These are phyloP conservation scores for Lachancea sp. DNA, from an alignment of 805 yeast genomes.

Conservation along the genomic window DNA sequence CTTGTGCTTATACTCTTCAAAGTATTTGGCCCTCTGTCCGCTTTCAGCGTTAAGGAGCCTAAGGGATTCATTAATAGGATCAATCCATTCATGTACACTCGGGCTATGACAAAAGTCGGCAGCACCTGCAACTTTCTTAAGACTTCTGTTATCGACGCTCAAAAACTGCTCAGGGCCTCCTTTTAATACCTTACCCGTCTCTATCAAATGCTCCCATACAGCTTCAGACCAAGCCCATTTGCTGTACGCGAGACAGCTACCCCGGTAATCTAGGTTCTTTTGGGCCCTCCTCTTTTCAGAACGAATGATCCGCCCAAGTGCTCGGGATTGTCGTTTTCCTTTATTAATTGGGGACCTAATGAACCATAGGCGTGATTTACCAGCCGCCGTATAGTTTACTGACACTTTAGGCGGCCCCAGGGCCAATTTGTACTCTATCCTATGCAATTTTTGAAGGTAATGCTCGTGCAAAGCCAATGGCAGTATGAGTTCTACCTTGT, in stretches of 20 bases:
- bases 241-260: conserved; percentile 13
- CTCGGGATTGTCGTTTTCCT: conserved; percentile 23
- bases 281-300: conserved; percentile 21
- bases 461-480: conserved; percentile 28
- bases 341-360: conserved; percentile 28
- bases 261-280: conserved; percentile 16
- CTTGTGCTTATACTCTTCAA: conserved; percentile 15
- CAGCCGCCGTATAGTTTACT: conserved; percentile 22
- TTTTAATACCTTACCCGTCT: conserved; percentile 7
- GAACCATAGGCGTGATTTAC: conserved; percentile 28
- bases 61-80: conserved; percentile 19
- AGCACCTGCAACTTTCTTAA: not conserved
- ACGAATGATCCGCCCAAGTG: conserved; percentile 18
- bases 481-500: conserved; percentile 16
- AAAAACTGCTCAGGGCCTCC: conserved; percentile 6
- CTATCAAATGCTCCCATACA: conserved; percentile 26
- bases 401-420: conserved; percentile 25
- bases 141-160: not conserved
- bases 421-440: conserved; percentile 17
- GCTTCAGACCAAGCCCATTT: conserved; percentile 30
- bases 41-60: conserved; percentile 8
- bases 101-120: too few relatives aligned
- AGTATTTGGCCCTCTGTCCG: conserved; percentile 11
- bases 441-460: conserved; percentile 14
- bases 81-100: conserved; percentile 24